Percentiles rank a stretch among this genome's conserved stretches.
Evolutionary conservation across 2,329 filamentous ascomycete species (phyloP).

Genomic region (Blastomyces parvus): DNA sequence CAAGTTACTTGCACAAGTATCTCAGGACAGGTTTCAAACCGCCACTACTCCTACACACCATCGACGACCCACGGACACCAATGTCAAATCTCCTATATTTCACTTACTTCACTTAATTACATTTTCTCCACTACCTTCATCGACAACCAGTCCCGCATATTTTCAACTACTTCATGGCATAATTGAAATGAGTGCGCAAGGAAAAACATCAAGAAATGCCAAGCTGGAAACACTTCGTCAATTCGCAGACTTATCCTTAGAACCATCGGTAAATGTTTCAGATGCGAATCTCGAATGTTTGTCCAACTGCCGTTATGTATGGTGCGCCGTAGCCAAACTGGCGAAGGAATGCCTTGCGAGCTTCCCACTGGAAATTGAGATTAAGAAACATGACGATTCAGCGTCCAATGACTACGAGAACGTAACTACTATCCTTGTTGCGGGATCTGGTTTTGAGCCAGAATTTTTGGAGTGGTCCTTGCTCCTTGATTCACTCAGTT

Average conservation of each 20-base stretch:
- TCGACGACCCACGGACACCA: conserved; percentile 20
- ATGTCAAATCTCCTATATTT: conserved; percentile 29
- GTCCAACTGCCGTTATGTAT: conserved; percentile 20
- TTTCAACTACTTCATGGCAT: conserved; percentile 22
- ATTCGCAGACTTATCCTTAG: conserved; percentile 25
- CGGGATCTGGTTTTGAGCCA: conserved; percentile 39
- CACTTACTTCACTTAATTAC: conserved; percentile 32
- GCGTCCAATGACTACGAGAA: conserved; percentile 59
- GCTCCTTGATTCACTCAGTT: conserved; percentile 50
- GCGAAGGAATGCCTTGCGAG: conserved; percentile 34
- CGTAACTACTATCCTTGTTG: conserved; percentile 56
- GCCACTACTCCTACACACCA: conserved; percentile 31
- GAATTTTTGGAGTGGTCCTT: conserved; percentile 33
- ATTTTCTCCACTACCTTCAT: conserved; percentile 13
- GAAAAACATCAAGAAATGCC: conserved; percentile 27
- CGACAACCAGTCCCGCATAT: conserved; percentile 21
- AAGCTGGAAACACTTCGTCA: conserved; percentile 32
- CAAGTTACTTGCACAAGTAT: conserved; percentile 43
- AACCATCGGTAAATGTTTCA: conserved; percentile 10
- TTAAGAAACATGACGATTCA: conserved; percentile 42
- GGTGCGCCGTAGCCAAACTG: conserved; percentile 28
- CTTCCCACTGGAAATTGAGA: conserved; percentile 27
- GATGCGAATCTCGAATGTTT: conserved; percentile 3
- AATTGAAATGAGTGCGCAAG: conserved; percentile 28
- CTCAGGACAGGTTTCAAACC: conserved; percentile 47